These are phyloP conservation scores for Trichosphaerium sp. DNA, from an alignment of 78 protist species.

Conservation along the genomic window DNA sequence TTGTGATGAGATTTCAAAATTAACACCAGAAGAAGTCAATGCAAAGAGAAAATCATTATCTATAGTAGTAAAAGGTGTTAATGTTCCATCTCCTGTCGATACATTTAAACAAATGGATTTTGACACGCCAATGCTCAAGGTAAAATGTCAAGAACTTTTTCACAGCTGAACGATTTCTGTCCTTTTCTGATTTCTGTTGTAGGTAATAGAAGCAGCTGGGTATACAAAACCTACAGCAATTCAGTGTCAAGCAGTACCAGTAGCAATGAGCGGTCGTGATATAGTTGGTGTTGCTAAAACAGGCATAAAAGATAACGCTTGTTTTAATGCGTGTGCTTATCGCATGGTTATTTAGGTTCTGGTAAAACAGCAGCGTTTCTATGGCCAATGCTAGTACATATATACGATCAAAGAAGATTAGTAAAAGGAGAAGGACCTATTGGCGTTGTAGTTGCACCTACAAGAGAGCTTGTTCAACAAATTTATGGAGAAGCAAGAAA, in stretches of 20 bases:
- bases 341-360: not conserved
- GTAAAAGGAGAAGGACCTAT: conserved; percentile 64
- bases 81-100: no score
- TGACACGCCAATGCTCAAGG: not conserved
- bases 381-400: conserved; percentile 54
- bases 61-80: no score
- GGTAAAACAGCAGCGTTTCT: conserved; percentile 52
- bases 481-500: conserved; percentile 23
- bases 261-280: conserved; percentile 66
- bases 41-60: no score
- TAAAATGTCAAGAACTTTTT: conserved; percentile 5
- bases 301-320: no score
- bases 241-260: conserved; percentile 66
- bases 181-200: conserved; percentile 27
- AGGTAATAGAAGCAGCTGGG: no score
- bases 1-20: not conserved
- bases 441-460: conserved; percentile 70
- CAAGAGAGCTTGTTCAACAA: conserved; percentile 70
- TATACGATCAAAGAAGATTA: conserved; percentile 30
- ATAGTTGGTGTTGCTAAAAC: conserved; percentile 70
- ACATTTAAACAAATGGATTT: not conserved
- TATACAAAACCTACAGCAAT: conserved; percentile 68
- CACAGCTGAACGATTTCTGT: conserved; percentile 7
- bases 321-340: no score
- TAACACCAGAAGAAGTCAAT: not conserved